Evolutionary conservation across 2,329 filamentous ascomycete species (phyloP), one percentile per base, ranked within the genome.

Genomic region (Leptodontidium sp.): DNA sequence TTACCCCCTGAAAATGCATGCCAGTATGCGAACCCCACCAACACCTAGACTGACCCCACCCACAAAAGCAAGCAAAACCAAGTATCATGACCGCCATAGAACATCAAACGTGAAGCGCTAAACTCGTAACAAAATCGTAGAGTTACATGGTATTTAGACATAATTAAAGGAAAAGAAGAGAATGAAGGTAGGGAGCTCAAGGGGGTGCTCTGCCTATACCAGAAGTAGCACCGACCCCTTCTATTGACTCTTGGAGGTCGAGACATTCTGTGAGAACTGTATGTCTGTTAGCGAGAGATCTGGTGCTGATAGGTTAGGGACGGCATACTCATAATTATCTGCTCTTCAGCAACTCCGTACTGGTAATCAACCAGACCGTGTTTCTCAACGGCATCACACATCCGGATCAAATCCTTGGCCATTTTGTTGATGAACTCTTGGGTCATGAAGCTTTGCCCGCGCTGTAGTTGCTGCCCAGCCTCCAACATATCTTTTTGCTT

Each of bases 301-400:
- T 53, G 45, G 17, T 38, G 49, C 15, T 38, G 14, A 49, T 24
- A 38, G 32, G n/a, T 8, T 6, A 1, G 14, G 2, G 17, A 17
- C 47, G 35, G 61, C 92, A 81, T 84, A 97, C 94, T 86, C 68
- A 88, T 87, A 74, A 96, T 88, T 75, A 98, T 98, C 77, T 93
- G 90, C 78, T 98, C 94, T 81, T 98, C 96, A 88, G 93, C 97
- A 32, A 98, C 93, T 9, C 96, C 96, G 82, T 97, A 97, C 77
- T 98, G 92, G 79, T 98, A 99, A 81, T 99, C 96, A 12, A 99
- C 93, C 59, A 99, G 83, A n/a, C 96, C 96, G 78, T 97, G 91
- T 73, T 91, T 90, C 80, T 98, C 95, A 71, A 98, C 87, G 62
- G 88, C 88, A 78, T 98, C 94, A 78, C 94, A 97, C 62, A 97